These are phyloP conservation scores for Wickerhamomyces tratensis DNA, from an alignment of 805 yeast species.

Conservation along the genomic window DNA sequence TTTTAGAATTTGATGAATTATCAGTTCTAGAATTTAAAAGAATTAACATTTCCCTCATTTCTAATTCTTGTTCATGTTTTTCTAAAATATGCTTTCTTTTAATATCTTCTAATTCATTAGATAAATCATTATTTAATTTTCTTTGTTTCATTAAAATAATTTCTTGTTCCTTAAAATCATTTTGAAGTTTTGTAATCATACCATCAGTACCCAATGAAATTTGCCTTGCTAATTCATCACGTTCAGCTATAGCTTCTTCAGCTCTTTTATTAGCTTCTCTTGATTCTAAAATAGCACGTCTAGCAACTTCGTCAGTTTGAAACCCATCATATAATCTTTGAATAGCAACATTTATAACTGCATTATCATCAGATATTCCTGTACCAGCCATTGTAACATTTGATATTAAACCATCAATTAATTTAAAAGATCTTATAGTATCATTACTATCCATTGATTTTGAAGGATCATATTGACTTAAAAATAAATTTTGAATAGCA, in stretches of 20 bases:
- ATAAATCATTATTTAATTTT: conserved; percentile 50
- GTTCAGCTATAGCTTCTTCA: conserved; percentile 48
- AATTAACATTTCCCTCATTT: conserved; percentile 63
- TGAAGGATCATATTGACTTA: conserved; percentile 24
- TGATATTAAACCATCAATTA: conserved; percentile 57
- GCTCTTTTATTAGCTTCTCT: conserved; percentile 41
- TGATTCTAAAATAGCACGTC: conserved; percentile 54
- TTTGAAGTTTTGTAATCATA: conserved; percentile 46
- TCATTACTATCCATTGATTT: conserved; percentile 37
- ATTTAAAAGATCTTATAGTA: conserved; percentile 43
- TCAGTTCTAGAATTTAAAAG: conserved; percentile 32
- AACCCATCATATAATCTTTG: conserved; percentile 62
- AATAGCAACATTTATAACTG: conserved; percentile 70
- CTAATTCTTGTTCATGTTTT: conserved; percentile 68
- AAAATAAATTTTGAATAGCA: conserved; percentile 44
- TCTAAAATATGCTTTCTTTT: conserved; percentile 47
- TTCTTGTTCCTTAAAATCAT: conserved; percentile 56
- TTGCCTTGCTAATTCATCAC: conserved; percentile 55
- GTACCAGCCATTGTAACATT: conserved; percentile 44
- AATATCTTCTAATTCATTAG: conserved; percentile 51
- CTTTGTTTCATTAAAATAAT: conserved; percentile 48
- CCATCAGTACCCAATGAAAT: conserved; percentile 73
- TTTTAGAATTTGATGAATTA: conserved; percentile 21
- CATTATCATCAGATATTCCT: conserved; percentile 34
- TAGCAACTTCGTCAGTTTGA: conserved; percentile 80